Conservation (phyloP, 352 stramenopile species). For the Globisporangium viniferum region DNA sequence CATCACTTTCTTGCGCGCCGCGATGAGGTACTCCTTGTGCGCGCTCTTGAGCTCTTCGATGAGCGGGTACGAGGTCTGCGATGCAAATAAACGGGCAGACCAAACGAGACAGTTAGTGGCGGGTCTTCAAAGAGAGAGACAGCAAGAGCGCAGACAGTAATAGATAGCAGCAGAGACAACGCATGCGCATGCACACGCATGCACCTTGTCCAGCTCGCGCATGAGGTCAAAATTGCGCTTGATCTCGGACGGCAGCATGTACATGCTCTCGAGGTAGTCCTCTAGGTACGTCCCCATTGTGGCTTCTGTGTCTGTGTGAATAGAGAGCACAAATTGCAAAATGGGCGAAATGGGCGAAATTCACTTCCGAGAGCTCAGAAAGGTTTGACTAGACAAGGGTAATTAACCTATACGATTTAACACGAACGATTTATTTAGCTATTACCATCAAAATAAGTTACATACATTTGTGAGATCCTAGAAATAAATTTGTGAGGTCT, state of each 20-base stretch:
- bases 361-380: too few species aligned
- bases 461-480: too few species aligned
- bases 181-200: neutral
- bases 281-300: conserved; percentile 85
- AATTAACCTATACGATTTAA: too few species aligned
- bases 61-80: conserved; percentile 70
- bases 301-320: neutral
- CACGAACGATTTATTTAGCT: too few species aligned
- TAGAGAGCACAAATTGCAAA: neutral
- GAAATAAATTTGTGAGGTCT: too few species aligned
- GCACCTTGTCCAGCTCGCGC: conserved; percentile 84
- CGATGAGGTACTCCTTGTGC: conserved; percentile 62
- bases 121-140: neutral
- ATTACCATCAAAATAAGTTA: too few species aligned
- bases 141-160: neutral
- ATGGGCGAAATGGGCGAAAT: neutral
- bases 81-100: too few species aligned
- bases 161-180: neutral
- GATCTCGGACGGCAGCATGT: conserved; percentile 87
- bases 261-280: conserved; percentile 88
- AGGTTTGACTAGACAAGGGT: too few species aligned
- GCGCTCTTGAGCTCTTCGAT: conserved; percentile 68
- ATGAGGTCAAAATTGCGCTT: conserved; percentile 90
- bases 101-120: conserved; percentile 6
- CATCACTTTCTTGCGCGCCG: conserved; percentile 58